Percentiles rank a stretch among this genome's conserved stretches.
phyloP scores from a whole-genome alignment of 495 filamentous ascomycete species.

The Chaetomium fimeti region DNA sequence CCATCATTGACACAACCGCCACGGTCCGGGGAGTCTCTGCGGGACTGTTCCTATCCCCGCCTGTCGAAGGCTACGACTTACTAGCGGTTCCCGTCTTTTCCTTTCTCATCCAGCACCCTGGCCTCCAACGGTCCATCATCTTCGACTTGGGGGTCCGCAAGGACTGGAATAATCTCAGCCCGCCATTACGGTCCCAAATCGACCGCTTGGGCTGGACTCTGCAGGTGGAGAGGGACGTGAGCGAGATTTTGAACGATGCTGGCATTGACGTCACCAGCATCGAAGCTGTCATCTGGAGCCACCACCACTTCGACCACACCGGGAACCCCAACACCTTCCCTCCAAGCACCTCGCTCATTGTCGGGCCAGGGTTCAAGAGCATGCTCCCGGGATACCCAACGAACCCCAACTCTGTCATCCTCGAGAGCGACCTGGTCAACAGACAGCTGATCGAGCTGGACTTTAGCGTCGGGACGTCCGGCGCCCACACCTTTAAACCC shows the following conservation, averaged over 20 bases:
- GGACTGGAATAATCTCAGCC: slow-evolving; percentile 48
- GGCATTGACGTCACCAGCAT: slow-evolving; percentile 48
- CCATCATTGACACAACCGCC: slow-evolving; percentile 54
- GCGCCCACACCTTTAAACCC: background rate
- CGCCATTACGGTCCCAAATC: slow-evolving; percentile 35
- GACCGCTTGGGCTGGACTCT: slow-evolving; percentile 28
- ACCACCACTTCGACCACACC: slow-evolving; percentile 61
- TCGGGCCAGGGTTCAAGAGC: slow-evolving; percentile 57
- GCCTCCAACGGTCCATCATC: slow-evolving; percentile 45
- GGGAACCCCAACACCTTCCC: slow-evolving; percentile 56
- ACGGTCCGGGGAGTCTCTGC: slow-evolving; percentile 38
- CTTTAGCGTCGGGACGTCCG: slow-evolving; percentile 33
- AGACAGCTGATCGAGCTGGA: slow-evolving; percentile 47
- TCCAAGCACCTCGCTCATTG: slow-evolving; percentile 49
- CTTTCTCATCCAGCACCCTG: slow-evolving; percentile 55
- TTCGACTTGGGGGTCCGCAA: slow-evolving; percentile 61
- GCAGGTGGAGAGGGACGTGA: slow-evolving; percentile 48
- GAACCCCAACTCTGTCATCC: slow-evolving; percentile 40
- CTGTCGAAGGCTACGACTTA: slow-evolving; percentile 43
- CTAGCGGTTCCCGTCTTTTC: slow-evolving; percentile 49
- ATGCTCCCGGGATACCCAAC: slow-evolving; percentile 54
- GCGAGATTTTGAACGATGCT: slow-evolving; percentile 50
- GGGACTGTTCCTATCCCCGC: slow-evolving; percentile 42
- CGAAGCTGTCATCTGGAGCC: slow-evolving; percentile 60
- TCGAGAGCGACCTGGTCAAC: slow-evolving; percentile 47